phyloP scores from a whole-genome alignment of 768 basidiomycete species.

The Agrocybe chaxingu region DNA sequence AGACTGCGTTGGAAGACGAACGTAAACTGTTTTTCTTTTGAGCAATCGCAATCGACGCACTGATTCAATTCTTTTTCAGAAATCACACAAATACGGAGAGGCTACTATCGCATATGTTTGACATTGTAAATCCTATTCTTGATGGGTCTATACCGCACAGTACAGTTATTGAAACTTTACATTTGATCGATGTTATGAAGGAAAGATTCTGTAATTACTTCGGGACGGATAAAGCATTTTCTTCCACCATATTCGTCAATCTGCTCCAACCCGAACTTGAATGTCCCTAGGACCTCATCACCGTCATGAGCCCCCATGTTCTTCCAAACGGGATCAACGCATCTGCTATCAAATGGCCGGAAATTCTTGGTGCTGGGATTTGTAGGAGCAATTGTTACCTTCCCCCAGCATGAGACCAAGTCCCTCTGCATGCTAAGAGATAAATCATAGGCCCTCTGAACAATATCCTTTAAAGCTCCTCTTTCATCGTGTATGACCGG shows the following conservation, averaged over 20 bases:
- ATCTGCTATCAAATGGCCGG: neutral
- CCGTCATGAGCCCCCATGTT: neutral
- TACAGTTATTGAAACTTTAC: neutral
- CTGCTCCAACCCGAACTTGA: conserved; percentile 8
- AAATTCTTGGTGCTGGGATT: neutral
- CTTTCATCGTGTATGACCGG: neutral
- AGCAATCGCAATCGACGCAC: neutral
- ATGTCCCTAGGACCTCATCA: conserved; percentile 6
- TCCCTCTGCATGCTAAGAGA: conserved; percentile 4
- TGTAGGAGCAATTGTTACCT: conserved; percentile 3
- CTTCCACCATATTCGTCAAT: neutral
- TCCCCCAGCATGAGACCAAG: neutral
- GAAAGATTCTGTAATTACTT: neutral
- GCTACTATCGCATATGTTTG: conserved; percentile 11
- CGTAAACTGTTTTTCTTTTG: neutral
- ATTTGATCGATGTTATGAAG: neutral
- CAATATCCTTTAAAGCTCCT: neutral
- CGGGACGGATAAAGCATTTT: neutral
- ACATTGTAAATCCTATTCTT: neutral
- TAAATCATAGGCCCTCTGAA: neutral
- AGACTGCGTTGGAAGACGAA: conserved; percentile 12
- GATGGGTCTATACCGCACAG: neutral
- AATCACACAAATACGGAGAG: neutral
- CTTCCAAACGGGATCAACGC: neutral
- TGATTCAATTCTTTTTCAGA: neutral